These are phyloP conservation scores for Mycena kentingensis DNA, from an alignment of 768 basidiomycete species.

Conservation along the genomic window DNA sequence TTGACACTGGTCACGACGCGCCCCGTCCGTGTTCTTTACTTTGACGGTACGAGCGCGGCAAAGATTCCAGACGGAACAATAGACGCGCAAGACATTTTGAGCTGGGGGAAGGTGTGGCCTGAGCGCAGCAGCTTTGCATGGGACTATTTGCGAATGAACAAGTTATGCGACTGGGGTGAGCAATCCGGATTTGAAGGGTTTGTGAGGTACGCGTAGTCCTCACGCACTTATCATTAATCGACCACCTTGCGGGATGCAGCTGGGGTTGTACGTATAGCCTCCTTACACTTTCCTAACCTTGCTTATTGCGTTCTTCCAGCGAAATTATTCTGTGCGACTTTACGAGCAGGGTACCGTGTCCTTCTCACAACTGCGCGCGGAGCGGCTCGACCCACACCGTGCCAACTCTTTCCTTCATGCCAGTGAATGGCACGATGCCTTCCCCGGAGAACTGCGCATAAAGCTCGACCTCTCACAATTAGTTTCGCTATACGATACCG, in stretches of 20 bases:
- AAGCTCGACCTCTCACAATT: slow-evolving; percentile 42
- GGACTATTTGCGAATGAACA: slow-evolving; percentile 39
- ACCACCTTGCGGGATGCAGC: slow-evolving; percentile 43
- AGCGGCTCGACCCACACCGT: slow-evolving; percentile 8
- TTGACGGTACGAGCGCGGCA: slow-evolving; percentile 41
- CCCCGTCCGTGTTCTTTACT: slow-evolving; percentile 39
- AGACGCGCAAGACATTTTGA: slow-evolving; percentile 40
- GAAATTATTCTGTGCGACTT: slow-evolving; percentile 54
- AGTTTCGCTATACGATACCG: slow-evolving; percentile 46
- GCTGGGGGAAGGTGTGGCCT: slow-evolving; percentile 30
- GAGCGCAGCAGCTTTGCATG: slow-evolving; percentile 8
- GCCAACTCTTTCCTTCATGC: slow-evolving; percentile 30
- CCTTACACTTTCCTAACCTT: neutral
- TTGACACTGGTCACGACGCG: slow-evolving; percentile 27
- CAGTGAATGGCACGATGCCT: slow-evolving; percentile 43
- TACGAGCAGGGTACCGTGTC: slow-evolving; percentile 40
- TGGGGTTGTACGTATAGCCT: slow-evolving; percentile 44
- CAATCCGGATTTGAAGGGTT: slow-evolving; percentile 46
- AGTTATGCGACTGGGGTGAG: slow-evolving; percentile 49
- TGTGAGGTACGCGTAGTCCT: slow-evolving; percentile 35
- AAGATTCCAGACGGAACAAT: slow-evolving; percentile 34
- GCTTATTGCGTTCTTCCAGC: slow-evolving; percentile 25
- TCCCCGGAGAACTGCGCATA: slow-evolving; percentile 48
- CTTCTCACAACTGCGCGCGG: slow-evolving; percentile 33
- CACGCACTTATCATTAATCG: neutral